Conservation (phyloP, 2,329 filamentous ascomycete genomes). For the Colletotrichum magnum region DNA sequence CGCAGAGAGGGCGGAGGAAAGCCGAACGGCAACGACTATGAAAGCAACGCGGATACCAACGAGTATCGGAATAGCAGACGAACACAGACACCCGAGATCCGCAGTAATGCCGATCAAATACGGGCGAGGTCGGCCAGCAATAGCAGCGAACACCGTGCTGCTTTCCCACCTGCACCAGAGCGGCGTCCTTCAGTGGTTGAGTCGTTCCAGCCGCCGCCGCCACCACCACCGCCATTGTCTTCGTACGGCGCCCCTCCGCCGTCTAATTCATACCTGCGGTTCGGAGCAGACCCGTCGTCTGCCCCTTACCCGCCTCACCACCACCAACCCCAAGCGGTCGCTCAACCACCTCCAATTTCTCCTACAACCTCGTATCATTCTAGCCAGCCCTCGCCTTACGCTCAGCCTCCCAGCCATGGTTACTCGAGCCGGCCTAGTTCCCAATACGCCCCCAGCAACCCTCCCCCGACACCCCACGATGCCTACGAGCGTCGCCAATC, state of each 20-base stretch:
- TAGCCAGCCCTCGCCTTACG: conserved; percentile 58
- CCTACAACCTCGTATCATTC: conserved; percentile 51
- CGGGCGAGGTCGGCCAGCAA: conserved; percentile 73
- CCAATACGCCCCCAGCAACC: conserved; percentile 48
- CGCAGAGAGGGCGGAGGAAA: conserved; percentile 78
- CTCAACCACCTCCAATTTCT: conserved; percentile 51
- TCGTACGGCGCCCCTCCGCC: conserved; percentile 49
- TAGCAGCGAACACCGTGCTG: conserved; percentile 64
- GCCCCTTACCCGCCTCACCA: conserved; percentile 55
- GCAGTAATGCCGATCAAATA: conserved; percentile 41
- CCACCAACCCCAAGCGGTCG: conserved; percentile 45
- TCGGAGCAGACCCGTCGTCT: conserved; percentile 53
- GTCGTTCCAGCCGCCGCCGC: conserved; percentile 55
- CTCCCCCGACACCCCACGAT: conserved; percentile 50
- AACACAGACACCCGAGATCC: conserved; percentile 42
- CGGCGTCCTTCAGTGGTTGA: conserved; percentile 65
- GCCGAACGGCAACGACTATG: conserved; percentile 62
- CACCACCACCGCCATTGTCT: conserved; percentile 50
- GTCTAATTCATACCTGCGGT: conserved; percentile 50
- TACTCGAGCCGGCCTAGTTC: conserved; percentile 49
- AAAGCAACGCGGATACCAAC: conserved; percentile 74
- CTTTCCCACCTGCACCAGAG: conserved; percentile 54
- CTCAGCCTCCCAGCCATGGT: conserved; percentile 56
- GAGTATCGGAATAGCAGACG: conserved; percentile 62
- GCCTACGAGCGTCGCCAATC: conserved; percentile 56